Evolutionary conservation across 768 basidiomycete genomes (phyloP).

Genomic region (Boletus rufocinnamomeus): DNA sequence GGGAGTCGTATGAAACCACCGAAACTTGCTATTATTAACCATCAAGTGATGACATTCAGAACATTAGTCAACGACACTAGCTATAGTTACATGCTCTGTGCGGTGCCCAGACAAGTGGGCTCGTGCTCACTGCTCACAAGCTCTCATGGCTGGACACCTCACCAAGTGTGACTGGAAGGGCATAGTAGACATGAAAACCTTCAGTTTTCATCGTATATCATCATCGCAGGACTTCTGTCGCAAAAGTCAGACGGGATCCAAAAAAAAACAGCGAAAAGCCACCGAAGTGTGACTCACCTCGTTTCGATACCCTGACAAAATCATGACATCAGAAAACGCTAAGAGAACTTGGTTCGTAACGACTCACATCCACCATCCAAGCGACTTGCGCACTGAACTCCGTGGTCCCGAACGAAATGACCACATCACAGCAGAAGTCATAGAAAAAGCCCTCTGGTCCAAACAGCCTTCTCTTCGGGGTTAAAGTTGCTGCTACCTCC

Average conservation of each 20-base stretch:
- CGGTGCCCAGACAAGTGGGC: not conserved
- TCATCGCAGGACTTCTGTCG: not conserved
- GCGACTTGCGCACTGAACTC: too few species aligned
- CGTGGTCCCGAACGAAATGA: slow-evolving; percentile 19
- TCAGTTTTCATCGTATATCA: too few species aligned
- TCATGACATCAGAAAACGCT: not conserved
- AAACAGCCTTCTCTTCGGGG: not conserved
- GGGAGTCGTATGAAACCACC: not conserved
- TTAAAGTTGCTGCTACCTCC: slow-evolving; percentile 5
- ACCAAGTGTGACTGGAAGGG: not conserved
- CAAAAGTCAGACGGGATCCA: not conserved
- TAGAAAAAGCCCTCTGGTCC: slow-evolving; percentile 9
- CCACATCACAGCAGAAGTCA: slow-evolving; percentile 4
- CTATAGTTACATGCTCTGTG: not conserved
- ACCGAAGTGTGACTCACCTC: not conserved
- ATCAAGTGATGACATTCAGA: not conserved
- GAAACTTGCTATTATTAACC: not conserved
- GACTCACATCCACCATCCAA: slow-evolving; percentile 12
- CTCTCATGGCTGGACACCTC: not conserved
- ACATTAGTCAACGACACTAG: not conserved
- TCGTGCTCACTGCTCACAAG: not conserved
- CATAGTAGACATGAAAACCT: not conserved
- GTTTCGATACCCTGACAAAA: slow-evolving; percentile 8
- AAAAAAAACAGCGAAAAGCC: too few species aligned
- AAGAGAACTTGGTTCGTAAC: not conserved